Percentiles rank a stretch among this genome's conserved stretches.
phyloP scores from a whole-genome alignment of 192 early-diverging fungal species.

The Gigaspora rosea region DNA sequence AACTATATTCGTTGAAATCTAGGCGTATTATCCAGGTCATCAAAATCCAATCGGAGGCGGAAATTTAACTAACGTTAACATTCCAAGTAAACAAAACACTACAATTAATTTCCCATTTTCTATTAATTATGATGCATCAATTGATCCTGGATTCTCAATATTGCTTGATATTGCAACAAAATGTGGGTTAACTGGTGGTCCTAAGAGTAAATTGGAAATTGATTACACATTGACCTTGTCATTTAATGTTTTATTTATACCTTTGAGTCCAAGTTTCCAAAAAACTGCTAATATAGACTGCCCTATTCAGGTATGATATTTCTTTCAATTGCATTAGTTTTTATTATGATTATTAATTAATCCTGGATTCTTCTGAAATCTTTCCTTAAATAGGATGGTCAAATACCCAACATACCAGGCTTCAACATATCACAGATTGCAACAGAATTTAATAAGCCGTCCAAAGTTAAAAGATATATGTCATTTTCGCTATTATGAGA shows the following conservation, averaged over 20 bases:
- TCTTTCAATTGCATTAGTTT: neutral
- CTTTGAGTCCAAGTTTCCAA: constrained; percentile 40
- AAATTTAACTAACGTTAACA: constrained; percentile 39
- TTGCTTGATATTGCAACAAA: constrained; percentile 42
- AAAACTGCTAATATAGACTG: constrained; percentile 15
- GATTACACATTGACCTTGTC: constrained; percentile 51
- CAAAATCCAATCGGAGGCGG: constrained; percentile 50
- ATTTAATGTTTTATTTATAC: constrained; percentile 48
- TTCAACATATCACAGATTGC: neutral
- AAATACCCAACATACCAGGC: constrained; percentile 27
- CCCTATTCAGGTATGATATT: constrained; percentile 11
- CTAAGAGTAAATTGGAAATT: constrained; percentile 37
- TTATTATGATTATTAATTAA: neutral
- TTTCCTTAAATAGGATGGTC: constrained; percentile 8
- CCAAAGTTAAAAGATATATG: no score
- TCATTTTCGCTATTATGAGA: no score
- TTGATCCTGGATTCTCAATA: constrained; percentile 38
- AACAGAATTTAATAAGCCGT: no score
- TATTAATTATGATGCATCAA: constrained; percentile 37
- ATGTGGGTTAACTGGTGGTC: constrained; percentile 43
- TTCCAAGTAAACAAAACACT: constrained; percentile 39
- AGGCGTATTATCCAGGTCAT: constrained; percentile 56
- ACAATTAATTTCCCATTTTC: constrained; percentile 48
- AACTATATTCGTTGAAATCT: constrained; percentile 19
- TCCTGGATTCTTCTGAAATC: neutral